phyloP scores from a whole-genome alignment of 2,329 filamentous ascomycete species.

The Epichloe sylvatica region DNA sequence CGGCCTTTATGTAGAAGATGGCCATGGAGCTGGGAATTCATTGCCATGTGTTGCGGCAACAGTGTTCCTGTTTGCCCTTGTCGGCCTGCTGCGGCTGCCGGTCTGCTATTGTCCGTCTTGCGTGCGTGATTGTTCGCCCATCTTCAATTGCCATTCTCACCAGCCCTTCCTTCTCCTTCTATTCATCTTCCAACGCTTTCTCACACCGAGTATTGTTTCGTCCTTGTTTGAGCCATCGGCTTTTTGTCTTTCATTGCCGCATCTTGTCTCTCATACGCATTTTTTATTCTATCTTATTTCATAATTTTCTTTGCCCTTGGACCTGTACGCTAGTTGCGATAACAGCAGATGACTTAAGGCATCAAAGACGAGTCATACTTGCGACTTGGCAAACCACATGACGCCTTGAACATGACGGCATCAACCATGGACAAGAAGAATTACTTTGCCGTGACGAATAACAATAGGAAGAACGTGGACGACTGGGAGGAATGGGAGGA shows the following conservation, averaged over 20 bases:
- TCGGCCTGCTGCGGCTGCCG: not conserved
- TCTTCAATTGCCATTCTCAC: not conserved
- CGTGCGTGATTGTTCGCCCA: constrained; percentile 6
- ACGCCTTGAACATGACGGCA: constrained; percentile 4
- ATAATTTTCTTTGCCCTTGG: not conserved
- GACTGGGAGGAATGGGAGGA: constrained; percentile 44
- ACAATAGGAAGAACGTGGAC: constrained; percentile 15
- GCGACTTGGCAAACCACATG: not conserved
- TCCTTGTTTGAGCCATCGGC: not conserved
- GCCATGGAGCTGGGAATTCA: not conserved
- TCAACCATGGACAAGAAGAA: not conserved
- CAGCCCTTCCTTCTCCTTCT: not conserved
- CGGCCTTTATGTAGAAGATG: not conserved
- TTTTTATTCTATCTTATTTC: not conserved
- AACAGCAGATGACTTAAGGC: not conserved
- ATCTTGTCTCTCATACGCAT: not conserved
- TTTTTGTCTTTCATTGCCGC: constrained; percentile 1
- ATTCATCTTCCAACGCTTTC: not conserved
- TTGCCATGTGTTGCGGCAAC: not conserved
- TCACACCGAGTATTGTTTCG: not conserved
- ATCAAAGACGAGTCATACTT: not conserved
- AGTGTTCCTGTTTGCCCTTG: not conserved
- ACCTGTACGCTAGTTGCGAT: not conserved
- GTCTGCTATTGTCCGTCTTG: not conserved
- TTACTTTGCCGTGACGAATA: not conserved